Conservation (phyloP, 1,284 basidiomycete species). For the Amylostereum areolatum region DNA sequence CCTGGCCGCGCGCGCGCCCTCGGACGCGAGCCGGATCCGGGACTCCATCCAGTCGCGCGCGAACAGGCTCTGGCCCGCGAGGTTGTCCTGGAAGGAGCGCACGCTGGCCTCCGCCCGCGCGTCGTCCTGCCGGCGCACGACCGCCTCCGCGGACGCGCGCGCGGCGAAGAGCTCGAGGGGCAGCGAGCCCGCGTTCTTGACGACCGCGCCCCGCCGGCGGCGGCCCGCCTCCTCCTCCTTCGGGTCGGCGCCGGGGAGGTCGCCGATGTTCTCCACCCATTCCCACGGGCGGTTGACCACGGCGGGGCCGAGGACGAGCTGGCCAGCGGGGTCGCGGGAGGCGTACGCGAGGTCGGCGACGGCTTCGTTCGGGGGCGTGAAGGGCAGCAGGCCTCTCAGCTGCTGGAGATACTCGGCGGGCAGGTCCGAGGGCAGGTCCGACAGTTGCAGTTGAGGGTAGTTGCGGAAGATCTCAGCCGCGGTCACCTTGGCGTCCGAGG, state of each 20-base stretch:
- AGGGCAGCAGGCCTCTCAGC: slow-evolving; percentile 49
- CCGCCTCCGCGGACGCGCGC: slow-evolving; percentile 54
- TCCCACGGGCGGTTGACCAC: slow-evolving; percentile 78
- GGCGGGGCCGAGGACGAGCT: slow-evolving; percentile 38
- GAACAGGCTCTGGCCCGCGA: slow-evolving; percentile 58
- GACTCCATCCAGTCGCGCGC: slow-evolving; percentile 72
- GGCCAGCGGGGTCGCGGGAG: slow-evolving; percentile 46
- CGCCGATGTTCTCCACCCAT: slow-evolving; percentile 75
- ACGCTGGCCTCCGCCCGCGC: slow-evolving; percentile 36
- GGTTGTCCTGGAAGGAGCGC: slow-evolving; percentile 58
- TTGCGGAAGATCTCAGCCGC: slow-evolving; percentile 52
- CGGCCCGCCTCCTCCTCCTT: slow-evolving; percentile 34
- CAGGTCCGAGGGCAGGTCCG: slow-evolving; percentile 51
- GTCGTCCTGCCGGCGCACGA: slow-evolving; percentile 26
- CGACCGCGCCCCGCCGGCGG: slow-evolving; percentile 23
- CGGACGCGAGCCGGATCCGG: slow-evolving; percentile 25
- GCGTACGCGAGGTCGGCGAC: slow-evolving; percentile 54
- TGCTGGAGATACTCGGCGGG: slow-evolving; percentile 51
- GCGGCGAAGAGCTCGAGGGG: slow-evolving; percentile 67
- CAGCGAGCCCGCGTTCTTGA: slow-evolving; percentile 68
- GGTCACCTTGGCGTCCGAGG: slow-evolving; percentile 46
- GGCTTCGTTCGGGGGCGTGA: slow-evolving; percentile 41
- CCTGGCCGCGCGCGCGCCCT: slow-evolving; percentile 14
- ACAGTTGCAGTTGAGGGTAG: slow-evolving; percentile 46
- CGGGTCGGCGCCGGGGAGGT: slow-evolving; percentile 35